These are phyloP conservation scores for Zoysia japonica DNA, from an alignment of 176 grass and related monocot species.

Conservation along the genomic window DNA sequence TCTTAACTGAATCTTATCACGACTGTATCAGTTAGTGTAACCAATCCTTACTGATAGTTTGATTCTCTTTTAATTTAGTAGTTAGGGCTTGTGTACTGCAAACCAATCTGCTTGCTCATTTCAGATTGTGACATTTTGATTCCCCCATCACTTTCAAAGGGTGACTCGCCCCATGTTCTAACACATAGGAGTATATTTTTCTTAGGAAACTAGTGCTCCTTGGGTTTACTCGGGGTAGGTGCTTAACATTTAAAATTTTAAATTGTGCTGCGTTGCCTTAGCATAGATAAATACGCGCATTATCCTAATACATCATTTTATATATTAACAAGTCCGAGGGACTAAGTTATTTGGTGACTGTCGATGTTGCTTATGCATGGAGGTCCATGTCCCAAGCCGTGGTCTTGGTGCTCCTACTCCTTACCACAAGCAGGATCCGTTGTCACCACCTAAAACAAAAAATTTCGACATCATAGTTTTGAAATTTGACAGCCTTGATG, in stretches of 20 bases:
- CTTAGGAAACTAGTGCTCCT: not conserved
- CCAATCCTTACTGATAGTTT: constrained; percentile 20
- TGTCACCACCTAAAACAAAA: constrained; percentile 49
- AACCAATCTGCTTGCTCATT: constrained; percentile 37
- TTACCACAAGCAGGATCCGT: constrained; percentile 40
- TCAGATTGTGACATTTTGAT: constrained; percentile 34
- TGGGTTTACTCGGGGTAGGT: constrained; percentile 11
- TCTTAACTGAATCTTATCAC: constrained; percentile 23
- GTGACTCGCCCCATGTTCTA: constrained; percentile 24
- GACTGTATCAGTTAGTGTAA: constrained; percentile 19
- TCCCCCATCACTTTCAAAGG: constrained; percentile 41
- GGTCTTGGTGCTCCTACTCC: constrained; percentile 37
- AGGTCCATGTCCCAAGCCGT: constrained; percentile 45
- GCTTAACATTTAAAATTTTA: constrained; percentile 35
- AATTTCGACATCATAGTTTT: not conserved
- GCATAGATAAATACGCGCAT: constrained; percentile 39
- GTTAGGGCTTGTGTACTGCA: constrained; percentile 15
- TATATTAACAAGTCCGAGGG: constrained; percentile 32
- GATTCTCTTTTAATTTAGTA: constrained; percentile 26
- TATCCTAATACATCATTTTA: constrained; percentile 28
- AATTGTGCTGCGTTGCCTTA: constrained; percentile 52
- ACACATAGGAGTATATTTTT: constrained; percentile 14
- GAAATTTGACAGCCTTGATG: constrained; percentile 34
- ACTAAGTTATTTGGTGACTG: constrained; percentile 39
- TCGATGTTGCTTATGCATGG: constrained; percentile 44